A percentile compares a stretch with the other conserved stretches of the same genome.
These are phyloP conservation scores for Penicillium sp. DNA, from an alignment of 2,329 filamentous ascomycete genomes.

Conservation along the genomic window DNA sequence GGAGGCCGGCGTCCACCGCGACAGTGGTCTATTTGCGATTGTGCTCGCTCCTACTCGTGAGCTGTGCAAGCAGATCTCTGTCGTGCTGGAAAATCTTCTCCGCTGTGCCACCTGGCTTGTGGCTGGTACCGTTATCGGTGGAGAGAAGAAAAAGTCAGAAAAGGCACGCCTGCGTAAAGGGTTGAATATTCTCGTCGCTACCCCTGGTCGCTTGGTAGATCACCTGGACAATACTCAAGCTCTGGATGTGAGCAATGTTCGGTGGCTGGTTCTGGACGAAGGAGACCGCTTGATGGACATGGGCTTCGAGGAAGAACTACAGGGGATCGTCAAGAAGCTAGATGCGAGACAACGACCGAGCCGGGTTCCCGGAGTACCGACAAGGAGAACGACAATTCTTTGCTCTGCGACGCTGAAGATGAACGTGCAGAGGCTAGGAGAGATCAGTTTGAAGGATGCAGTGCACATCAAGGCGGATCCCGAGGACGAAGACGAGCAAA, in stretches of 20 bases:
- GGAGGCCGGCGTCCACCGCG: constrained; percentile 63
- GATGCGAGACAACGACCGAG: constrained; percentile 66
- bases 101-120: constrained; percentile 94
- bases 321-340: constrained; percentile 79
- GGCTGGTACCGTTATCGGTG: constrained; percentile 77
- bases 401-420: constrained; percentile 98
- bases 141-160: constrained; percentile 76
- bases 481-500: constrained; percentile 56
- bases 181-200: constrained; percentile 92
- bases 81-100: constrained; percentile 80
- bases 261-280: constrained; percentile 94
- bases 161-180: constrained; percentile 94
- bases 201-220: constrained; percentile 85
- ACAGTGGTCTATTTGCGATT: constrained; percentile 90
- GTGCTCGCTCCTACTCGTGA: constrained; percentile 93
- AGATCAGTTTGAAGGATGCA: constrained; percentile 93
- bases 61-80: constrained; percentile 88
- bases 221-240: constrained; percentile 91
- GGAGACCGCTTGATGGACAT: constrained; percentile 98
- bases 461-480: constrained; percentile 76
- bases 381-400: constrained; percentile 78
- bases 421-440: constrained; percentile 89
- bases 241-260: constrained; percentile 81
- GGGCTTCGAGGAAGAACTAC: constrained; percentile 92
- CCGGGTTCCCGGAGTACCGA: constrained; percentile 66